These are phyloP conservation scores for Pseudogymnoascus verrucosus DNA, from an alignment of 2,329 filamentous ascomycete genomes.

Conservation along the genomic window DNA sequence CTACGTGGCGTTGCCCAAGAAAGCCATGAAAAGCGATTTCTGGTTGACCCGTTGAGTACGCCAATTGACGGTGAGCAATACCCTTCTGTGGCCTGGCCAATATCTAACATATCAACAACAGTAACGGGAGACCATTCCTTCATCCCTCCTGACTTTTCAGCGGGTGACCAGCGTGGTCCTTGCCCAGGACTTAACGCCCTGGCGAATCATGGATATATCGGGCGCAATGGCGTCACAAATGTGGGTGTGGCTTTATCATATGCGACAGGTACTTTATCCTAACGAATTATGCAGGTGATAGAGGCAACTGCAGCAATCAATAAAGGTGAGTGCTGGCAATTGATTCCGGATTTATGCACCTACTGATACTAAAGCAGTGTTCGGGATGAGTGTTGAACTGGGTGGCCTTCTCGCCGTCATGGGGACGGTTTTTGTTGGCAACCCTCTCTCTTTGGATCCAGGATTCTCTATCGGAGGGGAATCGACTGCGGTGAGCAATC, in stretches of 20 bases:
- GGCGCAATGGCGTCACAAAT: slow-evolving; percentile 30
- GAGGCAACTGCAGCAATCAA: slow-evolving; percentile 31
- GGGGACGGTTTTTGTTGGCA: slow-evolving; percentile 37
- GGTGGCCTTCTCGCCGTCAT: slow-evolving; percentile 33
- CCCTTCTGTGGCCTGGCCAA: not conserved
- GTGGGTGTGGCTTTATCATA: slow-evolving; percentile 16
- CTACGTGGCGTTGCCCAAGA: slow-evolving; percentile 1
- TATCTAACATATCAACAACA: slow-evolving; percentile 14
- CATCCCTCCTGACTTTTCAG: slow-evolving; percentile 27
- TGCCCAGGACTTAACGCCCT: slow-evolving; percentile 36
- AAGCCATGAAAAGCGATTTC: slow-evolving; percentile 3
- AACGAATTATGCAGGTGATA: slow-evolving; percentile 3
- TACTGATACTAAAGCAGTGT: slow-evolving; percentile 28
- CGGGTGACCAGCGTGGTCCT: slow-evolving; percentile 31
- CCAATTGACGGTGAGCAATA: slow-evolving; percentile 12
- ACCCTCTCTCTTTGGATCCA: slow-evolving; percentile 35
- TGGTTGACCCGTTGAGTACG: slow-evolving; percentile 11
- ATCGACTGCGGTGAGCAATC: slow-evolving; percentile 6
- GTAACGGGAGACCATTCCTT: slow-evolving; percentile 30
- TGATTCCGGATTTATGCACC: not conserved
- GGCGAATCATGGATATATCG: slow-evolving; percentile 36
- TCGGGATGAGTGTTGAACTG: slow-evolving; percentile 37
- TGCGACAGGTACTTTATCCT: slow-evolving; percentile 8
- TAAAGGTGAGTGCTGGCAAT: slow-evolving; percentile 21
- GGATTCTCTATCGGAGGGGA: slow-evolving; percentile 36